These are phyloP conservation scores for Cornus florida DNA, from an alignment of 148 eudicot species.

Conservation along the genomic window DNA sequence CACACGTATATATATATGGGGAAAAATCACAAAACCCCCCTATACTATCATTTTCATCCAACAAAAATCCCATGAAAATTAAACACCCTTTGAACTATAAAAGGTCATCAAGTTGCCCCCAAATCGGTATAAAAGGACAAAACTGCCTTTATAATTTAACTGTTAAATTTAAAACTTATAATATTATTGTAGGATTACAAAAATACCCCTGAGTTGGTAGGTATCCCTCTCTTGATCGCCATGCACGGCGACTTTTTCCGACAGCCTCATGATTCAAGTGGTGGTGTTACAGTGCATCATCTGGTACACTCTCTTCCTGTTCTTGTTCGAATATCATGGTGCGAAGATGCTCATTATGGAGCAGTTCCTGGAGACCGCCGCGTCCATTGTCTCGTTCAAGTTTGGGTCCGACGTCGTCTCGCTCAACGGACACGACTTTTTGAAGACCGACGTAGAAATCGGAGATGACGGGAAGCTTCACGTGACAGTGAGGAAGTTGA, in stretches of 20 bases:
- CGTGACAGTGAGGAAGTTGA: constrained; percentile 75
- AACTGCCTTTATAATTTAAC: too few species aligned
- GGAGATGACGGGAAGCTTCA: constrained; percentile 82
- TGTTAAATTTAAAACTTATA: too few species aligned
- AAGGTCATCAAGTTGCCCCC: too few species aligned
- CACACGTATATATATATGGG: too few species aligned
- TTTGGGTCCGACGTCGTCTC: constrained; percentile 83
- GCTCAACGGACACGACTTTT: constrained; percentile 70
- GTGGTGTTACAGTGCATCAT: constrained; percentile 75
- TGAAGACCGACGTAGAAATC: constrained; percentile 74
- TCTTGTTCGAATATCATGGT: constrained; percentile 71
- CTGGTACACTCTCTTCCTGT: constrained; percentile 70
- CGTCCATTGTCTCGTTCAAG: constrained; percentile 75
- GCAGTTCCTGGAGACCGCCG: constrained; percentile 89
- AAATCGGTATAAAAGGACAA: too few species aligned
- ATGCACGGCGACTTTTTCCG: constrained; percentile 67
- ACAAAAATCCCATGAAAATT: too few species aligned
- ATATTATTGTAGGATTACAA: too few species aligned
- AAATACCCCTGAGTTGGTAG: too few species aligned
- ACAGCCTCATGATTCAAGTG: constrained; percentile 64
- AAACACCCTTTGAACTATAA: too few species aligned
- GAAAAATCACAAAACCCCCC: too few species aligned
- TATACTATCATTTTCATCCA: too few species aligned
- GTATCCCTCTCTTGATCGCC: constrained; percentile 68
- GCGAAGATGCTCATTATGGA: constrained; percentile 73